Percentiles rank a stretch among this genome's conserved stretches.
Conservation (phyloP, 2,329 filamentous ascomycete genomes). For the Chalara sp. region DNA sequence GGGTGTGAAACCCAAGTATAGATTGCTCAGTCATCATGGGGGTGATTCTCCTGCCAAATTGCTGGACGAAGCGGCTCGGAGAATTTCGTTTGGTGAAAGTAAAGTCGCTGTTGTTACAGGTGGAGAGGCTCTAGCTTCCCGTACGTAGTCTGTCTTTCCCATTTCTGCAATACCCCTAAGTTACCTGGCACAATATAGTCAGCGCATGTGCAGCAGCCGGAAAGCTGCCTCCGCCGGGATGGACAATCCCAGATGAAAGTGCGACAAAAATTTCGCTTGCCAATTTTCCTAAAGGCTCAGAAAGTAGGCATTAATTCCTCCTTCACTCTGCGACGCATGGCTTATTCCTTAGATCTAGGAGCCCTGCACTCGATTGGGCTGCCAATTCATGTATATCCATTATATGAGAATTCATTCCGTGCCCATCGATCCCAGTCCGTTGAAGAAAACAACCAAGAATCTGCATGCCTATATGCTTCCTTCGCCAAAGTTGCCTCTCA, state of each 20-base stretch:
- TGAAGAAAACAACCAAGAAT: constrained; percentile 50
- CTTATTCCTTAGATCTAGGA: too few relatives aligned
- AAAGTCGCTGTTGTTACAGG: constrained; percentile 54
- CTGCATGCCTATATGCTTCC: constrained; percentile 50
- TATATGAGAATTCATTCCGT: constrained; percentile 60
- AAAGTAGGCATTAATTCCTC: neutral
- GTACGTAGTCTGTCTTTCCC: constrained; percentile 28
- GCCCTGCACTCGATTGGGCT: constrained; percentile 47
- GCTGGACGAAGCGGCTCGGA: constrained; percentile 55
- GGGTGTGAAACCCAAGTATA: constrained; percentile 36
- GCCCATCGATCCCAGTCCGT: constrained; percentile 48
- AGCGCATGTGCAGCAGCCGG: constrained; percentile 43
- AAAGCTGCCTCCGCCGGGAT: constrained; percentile 51
- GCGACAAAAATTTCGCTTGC: constrained; percentile 43
- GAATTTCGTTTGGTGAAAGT: constrained; percentile 45
- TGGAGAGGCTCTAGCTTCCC: constrained; percentile 56
- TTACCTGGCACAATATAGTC: constrained; percentile 33
- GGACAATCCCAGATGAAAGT: constrained; percentile 42
- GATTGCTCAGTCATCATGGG: constrained; percentile 49
- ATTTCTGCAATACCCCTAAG: constrained; percentile 9
- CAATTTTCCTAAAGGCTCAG: neutral
- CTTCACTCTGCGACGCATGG: neutral
- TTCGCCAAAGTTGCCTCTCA: constrained; percentile 50
- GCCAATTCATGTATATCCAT: constrained; percentile 60
- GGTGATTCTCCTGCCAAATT: constrained; percentile 56